Evolutionary conservation across 495 filamentous ascomycete genomes (phyloP).

Genomic region (Aspergillus coremiiformis): DNA sequence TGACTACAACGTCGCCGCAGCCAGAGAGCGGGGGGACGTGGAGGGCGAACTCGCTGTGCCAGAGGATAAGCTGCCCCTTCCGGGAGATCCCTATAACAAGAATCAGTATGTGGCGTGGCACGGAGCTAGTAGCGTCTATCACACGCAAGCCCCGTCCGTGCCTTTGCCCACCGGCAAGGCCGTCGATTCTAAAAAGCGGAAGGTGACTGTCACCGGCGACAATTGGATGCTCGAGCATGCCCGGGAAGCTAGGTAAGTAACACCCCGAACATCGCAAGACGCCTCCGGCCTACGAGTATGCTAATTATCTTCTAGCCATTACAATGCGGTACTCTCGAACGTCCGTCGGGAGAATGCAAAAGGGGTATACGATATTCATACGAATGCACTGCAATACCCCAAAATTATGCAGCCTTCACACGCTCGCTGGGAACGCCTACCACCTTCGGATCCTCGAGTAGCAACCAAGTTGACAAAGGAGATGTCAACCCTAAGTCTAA

Average conservation of each 20-base stretch:
- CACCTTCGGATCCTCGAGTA: conserved; percentile 24
- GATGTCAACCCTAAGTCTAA: conserved; percentile 33
- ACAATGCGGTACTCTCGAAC: conserved; percentile 62
- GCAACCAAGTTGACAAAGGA: conserved; percentile 26
- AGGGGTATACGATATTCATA: conserved; percentile 88
- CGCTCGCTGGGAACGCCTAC: conserved; percentile 66
- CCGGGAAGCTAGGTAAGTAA: conserved; percentile 70
- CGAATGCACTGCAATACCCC: conserved; percentile 82
- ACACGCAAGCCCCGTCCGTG: conserved; percentile 69
- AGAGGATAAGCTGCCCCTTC: conserved; percentile 62
- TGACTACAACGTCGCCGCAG: conserved; percentile 80
- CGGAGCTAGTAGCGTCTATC: conserved; percentile 90
- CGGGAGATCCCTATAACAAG: conserved; percentile 76
- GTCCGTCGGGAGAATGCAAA: conserved; percentile 58
- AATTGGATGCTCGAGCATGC: conserved; percentile 98
- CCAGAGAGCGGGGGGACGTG: conserved; percentile 68
- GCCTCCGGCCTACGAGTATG: conserved; percentile 19
- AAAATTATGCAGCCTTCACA: conserved; percentile 85
- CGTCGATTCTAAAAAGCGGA: conserved; percentile 66
- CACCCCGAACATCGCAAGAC: conserved; percentile 1
- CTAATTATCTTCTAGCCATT: conserved; percentile 48
- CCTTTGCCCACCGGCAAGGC: conserved; percentile 69
- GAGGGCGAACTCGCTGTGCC: conserved; percentile 90
- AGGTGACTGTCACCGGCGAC: conserved; percentile 82
- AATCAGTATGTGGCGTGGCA: conserved; percentile 99